Evolutionary conservation across 768 basidiomycete species (phyloP), one percentile per base, ranked within the genome.

Genomic region (Mycena albidolilacea): DNA sequence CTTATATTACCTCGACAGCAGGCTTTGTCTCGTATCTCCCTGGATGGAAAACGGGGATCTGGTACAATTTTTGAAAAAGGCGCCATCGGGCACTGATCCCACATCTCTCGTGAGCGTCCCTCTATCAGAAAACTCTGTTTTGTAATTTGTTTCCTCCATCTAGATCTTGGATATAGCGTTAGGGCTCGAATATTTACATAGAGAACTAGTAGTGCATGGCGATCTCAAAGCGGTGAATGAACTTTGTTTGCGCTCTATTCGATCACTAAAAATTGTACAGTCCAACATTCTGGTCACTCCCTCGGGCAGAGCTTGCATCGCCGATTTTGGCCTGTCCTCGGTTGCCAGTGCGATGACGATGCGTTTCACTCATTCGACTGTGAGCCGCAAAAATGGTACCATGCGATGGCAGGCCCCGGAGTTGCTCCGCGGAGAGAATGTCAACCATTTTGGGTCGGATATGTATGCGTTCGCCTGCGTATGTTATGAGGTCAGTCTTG

Each of bases 401-500:
- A 5, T 30, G 11, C 60, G 60, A 23, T 62, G 60, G 60, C 60
- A 62, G 21, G 60, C 60, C 3, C 43, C 60, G 3, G 60, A 62
- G 43, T 5, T 62, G 5, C 43, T 62, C 6, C 11, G n/a, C 7
- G 60, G 60, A 23, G 21, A 44, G 5, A 44, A 17, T 12, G 41
- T 46, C 41, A 62, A 62, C 43, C 39, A 62, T 46, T 44, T 44
- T 17, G 60, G 60, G 5, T 62, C 60, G 12, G 60, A 62, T 30
- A 14, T 62, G 3, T 62, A 62, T 30, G 60, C 60, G 11, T 62
- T 62, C 60, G 60, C n/a, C n/a, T 62, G 41, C 21, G 41, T 62
- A n/a, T 46, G 43, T 15, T 62, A 46, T 15, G 43, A 62, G 21
- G 43, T 62, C 10, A 5, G 41, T 60, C 11, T 23, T 21, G 5